Evolutionary conservation across 768 basidiomycete genomes (phyloP), one percentile per base, ranked within the genome.

Genomic region (Arthromyces matolae): DNA sequence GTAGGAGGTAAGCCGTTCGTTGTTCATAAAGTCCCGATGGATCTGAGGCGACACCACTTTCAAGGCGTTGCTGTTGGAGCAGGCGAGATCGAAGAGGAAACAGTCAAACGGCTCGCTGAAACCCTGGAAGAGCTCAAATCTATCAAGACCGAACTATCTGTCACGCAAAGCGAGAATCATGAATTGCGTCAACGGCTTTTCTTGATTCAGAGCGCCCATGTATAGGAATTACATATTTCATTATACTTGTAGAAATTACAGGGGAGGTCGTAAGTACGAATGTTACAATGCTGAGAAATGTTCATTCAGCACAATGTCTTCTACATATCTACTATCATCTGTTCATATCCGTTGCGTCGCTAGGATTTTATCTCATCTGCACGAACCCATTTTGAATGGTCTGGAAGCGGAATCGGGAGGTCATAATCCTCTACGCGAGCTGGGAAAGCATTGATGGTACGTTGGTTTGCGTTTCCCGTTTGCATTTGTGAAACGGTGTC

Each of bases 61-160:
- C 43, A 52, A 88, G 88, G 87, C 34, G 78, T 92, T 28, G 80
- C 88, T 3, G 79, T 90, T 34, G 84, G 87, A 10, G 81, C 85
- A 1, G 84, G 81, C 10, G 86, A 89, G 58, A 50, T 89, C 4
- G 75, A 78, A 50, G 87, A 86, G 60, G 73, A 78, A 36, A 64
- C 66, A 1, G 62, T 65, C 5, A 71, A 77, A 50, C 70, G 75
- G 20, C 71, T 89, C 1, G 70, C 66, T 27, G 69, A 75, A 20
- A 76, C 76, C 0, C 72, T 71, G 52, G 61, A 64, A 47, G 70
- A 80, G 52, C 70, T 89, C 2, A 71, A 70, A 52, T 62, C 70
- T 14, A 66, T 66, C 9, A 69, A 66, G 49, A 52, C 53, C n/a
- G 73, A 75, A 23, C 62, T 88, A 16, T 62, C 66, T 1, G 63